A percentile compares a stretch with the other conserved stretches of the same genome.
Conservation (phyloP, 2,329 filamentous ascomycete genomes). For the Sporothrix pallida region DNA sequence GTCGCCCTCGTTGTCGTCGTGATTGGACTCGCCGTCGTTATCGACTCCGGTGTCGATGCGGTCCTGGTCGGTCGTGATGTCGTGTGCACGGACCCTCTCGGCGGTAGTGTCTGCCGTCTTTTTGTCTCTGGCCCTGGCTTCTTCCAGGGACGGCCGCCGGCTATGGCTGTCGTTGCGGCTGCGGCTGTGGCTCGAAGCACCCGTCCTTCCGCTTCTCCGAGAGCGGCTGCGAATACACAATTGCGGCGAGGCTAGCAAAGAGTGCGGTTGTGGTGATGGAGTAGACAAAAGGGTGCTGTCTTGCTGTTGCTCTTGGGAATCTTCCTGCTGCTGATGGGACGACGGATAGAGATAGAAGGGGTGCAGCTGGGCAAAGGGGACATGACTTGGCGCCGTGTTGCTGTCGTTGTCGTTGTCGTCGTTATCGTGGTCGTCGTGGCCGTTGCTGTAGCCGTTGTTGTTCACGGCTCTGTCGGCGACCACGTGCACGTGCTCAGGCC, state of each 20-base stretch:
- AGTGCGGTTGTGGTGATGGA: slow-evolving; percentile 13
- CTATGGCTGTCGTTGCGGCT: slow-evolving; percentile 23
- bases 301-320: neutral
- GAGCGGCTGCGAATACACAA: slow-evolving; percentile 19
- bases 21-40: neutral
- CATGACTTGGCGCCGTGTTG: neutral
- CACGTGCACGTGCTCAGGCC: slow-evolving; percentile 14
- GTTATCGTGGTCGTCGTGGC: neutral
- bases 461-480: neutral
- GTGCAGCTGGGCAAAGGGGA: slow-evolving; percentile 26
- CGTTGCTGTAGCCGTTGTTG: neutral
- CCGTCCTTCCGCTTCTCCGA: slow-evolving; percentile 15
- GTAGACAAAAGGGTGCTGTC: neutral
- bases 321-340: slow-evolving; percentile 5
- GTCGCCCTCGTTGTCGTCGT: neutral
- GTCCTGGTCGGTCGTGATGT: neutral
- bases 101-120: neutral
- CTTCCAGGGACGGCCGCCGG: slow-evolving; percentile 19
- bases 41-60: neutral
- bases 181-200: neutral
- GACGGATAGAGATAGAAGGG: neutral
- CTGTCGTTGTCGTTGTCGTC: neutral
- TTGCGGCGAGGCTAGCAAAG: slow-evolving; percentile 29
- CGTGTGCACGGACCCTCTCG: slow-evolving; percentile 4
- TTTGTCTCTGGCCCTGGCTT: neutral